Evolutionary conservation across 805 yeast species (phyloP), one percentile per base, ranked within the genome.

Genomic region (Schizosaccharomyces lindneri): DNA sequence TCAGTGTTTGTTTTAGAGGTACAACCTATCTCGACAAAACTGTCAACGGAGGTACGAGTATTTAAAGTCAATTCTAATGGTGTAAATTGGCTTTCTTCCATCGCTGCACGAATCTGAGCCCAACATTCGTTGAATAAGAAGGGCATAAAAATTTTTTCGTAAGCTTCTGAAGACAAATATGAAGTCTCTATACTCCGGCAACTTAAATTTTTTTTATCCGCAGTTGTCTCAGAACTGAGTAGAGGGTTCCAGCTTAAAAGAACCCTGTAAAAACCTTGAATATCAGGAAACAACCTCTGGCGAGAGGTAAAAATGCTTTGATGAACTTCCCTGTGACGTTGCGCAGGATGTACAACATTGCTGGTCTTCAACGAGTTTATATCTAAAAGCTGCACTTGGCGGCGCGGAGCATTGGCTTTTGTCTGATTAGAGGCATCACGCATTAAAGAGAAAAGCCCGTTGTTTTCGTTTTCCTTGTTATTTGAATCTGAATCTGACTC

Each of bases 91-190:
- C 7, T 78, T 78, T n/a, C 74, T 73, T 19, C 85, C 79, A 60
- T 80, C 80, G 64, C 84, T 81, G 0, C 93, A 81, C 83, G 32
- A 21, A 93, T 79, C 0, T 87, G 84, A 68, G 89, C 95, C 97
- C 97, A 94, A 65, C 95, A 85, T 72, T 93, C 99, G 48, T 90
- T 72, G 69, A 89, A 72, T 57, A 93, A 73, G 51, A 93, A 74
- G 0, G 98, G 98, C 65, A 83, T 85, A 70, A 87, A 84, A 0
- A 79, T 75, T 46, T 75, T 73, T 59, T 78, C 79, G 68, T 94
- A 93, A 2, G 84, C 87, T 17, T 73, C 74, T 4, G 81, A 81
- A 61, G 51, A 46, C 3, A 24, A 19, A 13, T 46, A 46, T 2
- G 51, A 7, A 19, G 21, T 21, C n/a, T n/a, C 21, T 11, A 46